Percentiles rank a stretch among this genome's conserved stretches.
Evolutionary conservation across 2,329 filamentous ascomycete genomes (phyloP).

Genomic region (Claviceps sp.): DNA sequence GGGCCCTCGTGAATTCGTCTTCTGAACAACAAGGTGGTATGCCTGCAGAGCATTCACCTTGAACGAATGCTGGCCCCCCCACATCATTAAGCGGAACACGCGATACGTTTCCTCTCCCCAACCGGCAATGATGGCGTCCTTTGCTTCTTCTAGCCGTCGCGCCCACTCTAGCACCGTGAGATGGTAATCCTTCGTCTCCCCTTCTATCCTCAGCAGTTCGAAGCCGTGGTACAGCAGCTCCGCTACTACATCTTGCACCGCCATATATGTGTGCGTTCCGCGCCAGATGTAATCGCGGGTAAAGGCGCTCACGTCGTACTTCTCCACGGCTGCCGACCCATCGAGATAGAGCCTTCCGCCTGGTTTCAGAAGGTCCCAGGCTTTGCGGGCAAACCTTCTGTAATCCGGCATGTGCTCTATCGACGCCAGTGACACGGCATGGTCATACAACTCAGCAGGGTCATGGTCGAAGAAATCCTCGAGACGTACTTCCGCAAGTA

Average conservation of each 20-base stretch:
- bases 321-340: not conserved
- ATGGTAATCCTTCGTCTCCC: not conserved
- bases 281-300: not conserved
- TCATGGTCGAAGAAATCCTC: constrained; percentile 2
- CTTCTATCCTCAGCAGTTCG: not conserved
- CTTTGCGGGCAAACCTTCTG: not conserved
- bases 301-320: constrained; percentile 1
- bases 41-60: constrained; percentile 2
- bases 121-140: constrained; percentile 1
- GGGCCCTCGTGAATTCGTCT: not conserved
- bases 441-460: not conserved
- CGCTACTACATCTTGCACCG: constrained; percentile 1
- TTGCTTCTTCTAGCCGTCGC: not conserved
- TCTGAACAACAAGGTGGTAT: not conserved
- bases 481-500: not conserved
- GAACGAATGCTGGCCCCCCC: constrained; percentile 2
- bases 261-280: constrained; percentile 2
- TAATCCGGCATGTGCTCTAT: constrained; percentile 3
- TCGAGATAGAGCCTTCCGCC: constrained; percentile 2
- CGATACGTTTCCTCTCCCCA: constrained; percentile 3
- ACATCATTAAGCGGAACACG: constrained; percentile 2
- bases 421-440: not conserved
- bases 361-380: constrained; percentile 1
- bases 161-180: constrained; percentile 3
- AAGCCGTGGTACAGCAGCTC: constrained; percentile 1